Evolutionary conservation across 805 yeast genomes (phyloP), one percentile per base, ranked within the genome.

Genomic region (Kuraishia hungarica): DNA sequence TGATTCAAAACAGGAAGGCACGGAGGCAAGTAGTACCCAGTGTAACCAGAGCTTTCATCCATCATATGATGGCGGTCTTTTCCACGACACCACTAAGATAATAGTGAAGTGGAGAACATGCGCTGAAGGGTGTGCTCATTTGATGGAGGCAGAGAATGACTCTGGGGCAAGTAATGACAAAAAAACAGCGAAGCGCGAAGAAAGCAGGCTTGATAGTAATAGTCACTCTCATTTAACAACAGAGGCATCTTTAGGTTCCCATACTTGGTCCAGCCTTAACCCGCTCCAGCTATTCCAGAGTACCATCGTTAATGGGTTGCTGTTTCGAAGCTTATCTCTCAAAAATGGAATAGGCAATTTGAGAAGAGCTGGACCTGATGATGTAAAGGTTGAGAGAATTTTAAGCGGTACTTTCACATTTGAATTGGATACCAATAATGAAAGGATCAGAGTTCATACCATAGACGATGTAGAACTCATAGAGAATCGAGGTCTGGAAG

Each of bases 391-490:
- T 21, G 53, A 52, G 43, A 21, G 53, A 8, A 28, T 52, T 47
- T 48, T 75, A 21, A 62, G 69, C 39, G 93, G 92, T 1, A 65
- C 83, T 2, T 86, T 86, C 61, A 74, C 84, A 7, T 86, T 86
- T 63, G 92, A 86, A 62, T 71, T 87, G 56, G 81, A 77, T 61
- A 75, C 75, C 23, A 69, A 72, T n/a, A 83, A 84, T 63, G 76
- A 79, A 56, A 65, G 72, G 57, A 79, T 87, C 39, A 51, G 73
- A 6, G 88, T 82, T 4, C 89, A 86, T 63, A 83, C 87, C 1
- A 75, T 87, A 35, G 93, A 87, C 60, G 78, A 83, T 60, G 74
- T 87, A 55, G 85, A 84, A 57, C 72, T 84, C 50, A 67, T 81
- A 23, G 87, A 84, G 61, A 75, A 49, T 11, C 50, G 50, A n/a